Evolutionary conservation across 129 eudicot species (phyloP).

Genomic region (Scalesia atractyloides): DNA sequence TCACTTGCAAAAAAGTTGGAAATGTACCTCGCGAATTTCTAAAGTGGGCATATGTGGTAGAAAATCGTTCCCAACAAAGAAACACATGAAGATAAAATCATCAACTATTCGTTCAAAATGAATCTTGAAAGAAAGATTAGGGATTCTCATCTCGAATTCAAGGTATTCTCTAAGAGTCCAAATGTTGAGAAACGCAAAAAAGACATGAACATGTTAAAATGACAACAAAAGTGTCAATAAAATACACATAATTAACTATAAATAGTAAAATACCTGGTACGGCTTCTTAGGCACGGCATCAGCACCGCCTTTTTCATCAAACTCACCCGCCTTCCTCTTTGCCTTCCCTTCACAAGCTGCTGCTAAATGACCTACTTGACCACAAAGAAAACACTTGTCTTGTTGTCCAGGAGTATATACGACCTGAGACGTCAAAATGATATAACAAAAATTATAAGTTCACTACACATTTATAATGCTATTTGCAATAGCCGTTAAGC

Average conservation of each 20-base stretch:
- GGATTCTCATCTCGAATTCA: conserved; percentile 89
- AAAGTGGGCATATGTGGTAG: conserved; percentile 98
- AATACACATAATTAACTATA: not conserved
- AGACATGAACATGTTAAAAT: conserved; percentile 10
- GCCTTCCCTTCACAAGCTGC: conserved; percentile 50
- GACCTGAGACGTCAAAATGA: conserved; percentile 50
- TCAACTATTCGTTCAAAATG: conserved; percentile 90
- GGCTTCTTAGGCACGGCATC: conserved; percentile 42
- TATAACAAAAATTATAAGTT: conserved; percentile 2
- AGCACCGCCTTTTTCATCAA: conserved; percentile 43
- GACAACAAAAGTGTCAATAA: not conserved
- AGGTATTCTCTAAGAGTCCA: conserved; percentile 96
- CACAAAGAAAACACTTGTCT: conserved; percentile 92
- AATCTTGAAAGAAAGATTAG: conserved; percentile 59
- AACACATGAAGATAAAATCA: conserved; percentile 96
- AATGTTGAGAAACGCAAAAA: conserved; percentile 79
- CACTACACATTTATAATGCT: conserved; percentile 14
- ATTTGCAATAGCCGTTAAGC: conserved; percentile 11
- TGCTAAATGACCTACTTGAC: conserved; percentile 96
- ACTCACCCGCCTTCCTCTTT: conserved; percentile 46
- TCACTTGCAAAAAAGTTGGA: not conserved
- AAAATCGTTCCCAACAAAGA: conserved; percentile 96
- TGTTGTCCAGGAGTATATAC: conserved; percentile 94
- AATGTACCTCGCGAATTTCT: conserved; percentile 94
- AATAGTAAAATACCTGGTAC: conserved; percentile 32